Evolutionary conservation across 768 basidiomycete genomes (phyloP), one percentile per base, ranked within the genome.

Genomic region (Pisolithus marmoratus): DNA sequence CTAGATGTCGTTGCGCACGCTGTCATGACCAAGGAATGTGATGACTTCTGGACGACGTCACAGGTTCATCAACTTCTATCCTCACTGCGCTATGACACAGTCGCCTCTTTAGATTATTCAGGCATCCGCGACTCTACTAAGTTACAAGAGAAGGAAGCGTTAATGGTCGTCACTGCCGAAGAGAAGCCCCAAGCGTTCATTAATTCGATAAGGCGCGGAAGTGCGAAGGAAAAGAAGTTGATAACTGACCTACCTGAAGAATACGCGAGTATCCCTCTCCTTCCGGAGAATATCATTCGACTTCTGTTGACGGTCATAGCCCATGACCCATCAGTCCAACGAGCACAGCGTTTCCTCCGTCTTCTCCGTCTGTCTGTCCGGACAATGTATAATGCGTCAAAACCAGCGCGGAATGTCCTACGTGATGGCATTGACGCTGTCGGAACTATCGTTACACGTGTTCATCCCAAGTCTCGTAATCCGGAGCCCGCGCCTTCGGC

Each of bases 261-360:
- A 55, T 83, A 82, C 54, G 83, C 84, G 61, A 71, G 75, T 19
- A 74, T 73, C 53, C 69, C 73, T 3, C 73, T 91, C 14, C 72
- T 72, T 19, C 71, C 85, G 59, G 84, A 85, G 54, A 74, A 90
- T 60, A 73, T 89, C 23, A 79, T 87, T 26, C 79, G 82, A 15
- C 73, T 91, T 8, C 82, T 89, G 61, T 73, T 90, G 27, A 90
- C 88, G 1, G 83, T 91, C 53, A 87, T 91, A 49, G 87, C 86
- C 6, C 84, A 89, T 56, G 83, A 89, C 62, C 75, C 83, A 15
- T 73, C 77, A 5, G 82, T 82, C 44, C 65, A 78, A 22, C 81
- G 87, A 20, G 83, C 87, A 2, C 80, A 88, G 55, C 75, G 83
- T 49, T 90, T 90, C 67, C 68, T 91, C 38, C 74, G 74, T 5